Conservation (phyloP, 2,329 filamentous ascomycete species). For the Coniochaeta sp. region DNA sequence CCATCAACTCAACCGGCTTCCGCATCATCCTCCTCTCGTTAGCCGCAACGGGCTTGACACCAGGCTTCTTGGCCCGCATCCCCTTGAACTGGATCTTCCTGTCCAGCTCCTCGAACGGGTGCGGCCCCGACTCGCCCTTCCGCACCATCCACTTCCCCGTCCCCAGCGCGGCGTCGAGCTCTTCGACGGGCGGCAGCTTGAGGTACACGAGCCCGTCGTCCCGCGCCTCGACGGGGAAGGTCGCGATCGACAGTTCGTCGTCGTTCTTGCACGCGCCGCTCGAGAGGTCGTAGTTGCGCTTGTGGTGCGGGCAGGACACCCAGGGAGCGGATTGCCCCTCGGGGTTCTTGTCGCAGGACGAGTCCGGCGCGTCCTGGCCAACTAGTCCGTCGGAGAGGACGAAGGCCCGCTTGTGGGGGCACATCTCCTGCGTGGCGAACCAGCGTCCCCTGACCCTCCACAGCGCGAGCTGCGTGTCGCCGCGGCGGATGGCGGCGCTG, state of each 20-base stretch:
- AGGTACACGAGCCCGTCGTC: constrained; percentile 71
- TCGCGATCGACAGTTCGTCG: constrained; percentile 68
- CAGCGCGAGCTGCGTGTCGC: constrained; percentile 81
- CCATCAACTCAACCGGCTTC: constrained; percentile 30
- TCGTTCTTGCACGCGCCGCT: constrained; percentile 72
- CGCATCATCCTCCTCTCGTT: constrained; percentile 17
- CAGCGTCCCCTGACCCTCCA: constrained; percentile 77
- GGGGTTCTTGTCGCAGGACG: constrained; percentile 19
- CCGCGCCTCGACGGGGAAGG: constrained; percentile 69
- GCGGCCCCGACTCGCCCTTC: constrained; percentile 53
- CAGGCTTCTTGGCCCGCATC: constrained; percentile 33
- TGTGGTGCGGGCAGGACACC: constrained; percentile 83
- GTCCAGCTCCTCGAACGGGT: constrained; percentile 37
- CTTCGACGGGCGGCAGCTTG: constrained; percentile 70
- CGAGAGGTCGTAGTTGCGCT: constrained; percentile 77
- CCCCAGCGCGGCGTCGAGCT: constrained; percentile 72
- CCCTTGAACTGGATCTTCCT: constrained; percentile 37
- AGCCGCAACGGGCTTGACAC: constrained; percentile 9
- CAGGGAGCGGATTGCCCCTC: constrained; percentile 45
- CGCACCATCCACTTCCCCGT: constrained; percentile 73
- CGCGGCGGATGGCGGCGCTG: constrained; percentile 71
- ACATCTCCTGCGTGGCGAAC: constrained; percentile 91
- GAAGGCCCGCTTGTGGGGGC: constrained; percentile 84
- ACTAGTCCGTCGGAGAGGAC: constrained; percentile 82
- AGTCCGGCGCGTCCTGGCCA: constrained; percentile 51